phyloP scores from a whole-genome alignment of 2,329 filamentous ascomycete genomes.

The Chaetomiaceae sp. region DNA sequence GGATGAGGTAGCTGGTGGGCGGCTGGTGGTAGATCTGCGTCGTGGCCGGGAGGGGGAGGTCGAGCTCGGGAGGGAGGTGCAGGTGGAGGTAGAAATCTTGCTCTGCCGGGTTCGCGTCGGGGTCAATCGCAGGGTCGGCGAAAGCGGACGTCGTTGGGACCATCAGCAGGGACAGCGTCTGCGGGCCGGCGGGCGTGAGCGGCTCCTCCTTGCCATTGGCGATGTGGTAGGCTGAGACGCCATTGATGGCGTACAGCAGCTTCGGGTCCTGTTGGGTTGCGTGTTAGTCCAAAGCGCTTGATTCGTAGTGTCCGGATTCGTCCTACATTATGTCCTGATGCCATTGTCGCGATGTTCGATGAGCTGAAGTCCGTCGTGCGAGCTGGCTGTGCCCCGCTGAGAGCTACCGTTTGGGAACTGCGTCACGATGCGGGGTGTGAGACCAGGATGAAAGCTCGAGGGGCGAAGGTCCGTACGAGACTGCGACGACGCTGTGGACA shows the following conservation, averaged over 20 bases:
- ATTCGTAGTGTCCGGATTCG: not conserved
- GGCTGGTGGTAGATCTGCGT: conserved; percentile 98
- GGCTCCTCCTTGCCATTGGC: conserved; percentile 79
- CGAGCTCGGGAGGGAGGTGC: conserved; percentile 88
- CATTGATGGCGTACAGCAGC: conserved; percentile 67
- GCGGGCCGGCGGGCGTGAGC: conserved; percentile 79
- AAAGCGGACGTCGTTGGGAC: conserved; percentile 82
- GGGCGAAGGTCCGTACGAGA: too few species aligned
- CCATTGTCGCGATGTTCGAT: conserved; percentile 31
- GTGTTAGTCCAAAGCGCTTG: not conserved
- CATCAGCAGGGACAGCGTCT: conserved; percentile 92
- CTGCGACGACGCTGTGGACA: not conserved
- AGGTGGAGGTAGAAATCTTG: conserved; percentile 98
- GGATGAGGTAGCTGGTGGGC: conserved; percentile 87
- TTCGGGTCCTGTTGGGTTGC: conserved; percentile 51
- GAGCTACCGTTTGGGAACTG: not conserved
- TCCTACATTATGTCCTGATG: conserved; percentile 43
- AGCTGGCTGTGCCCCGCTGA: not conserved
- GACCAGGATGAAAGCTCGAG: not conserved
- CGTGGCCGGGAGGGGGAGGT: conserved; percentile 86
- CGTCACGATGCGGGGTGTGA: not conserved
- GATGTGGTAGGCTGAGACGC: conserved; percentile 88
- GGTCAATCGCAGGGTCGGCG: conserved; percentile 51
- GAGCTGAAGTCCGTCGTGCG: not conserved
- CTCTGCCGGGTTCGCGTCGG: conserved; percentile 54